Evolutionary conservation across 345 rosid species (phyloP), one percentile per base, ranked within the genome.

Genomic region (Trapa incisa): DNA sequence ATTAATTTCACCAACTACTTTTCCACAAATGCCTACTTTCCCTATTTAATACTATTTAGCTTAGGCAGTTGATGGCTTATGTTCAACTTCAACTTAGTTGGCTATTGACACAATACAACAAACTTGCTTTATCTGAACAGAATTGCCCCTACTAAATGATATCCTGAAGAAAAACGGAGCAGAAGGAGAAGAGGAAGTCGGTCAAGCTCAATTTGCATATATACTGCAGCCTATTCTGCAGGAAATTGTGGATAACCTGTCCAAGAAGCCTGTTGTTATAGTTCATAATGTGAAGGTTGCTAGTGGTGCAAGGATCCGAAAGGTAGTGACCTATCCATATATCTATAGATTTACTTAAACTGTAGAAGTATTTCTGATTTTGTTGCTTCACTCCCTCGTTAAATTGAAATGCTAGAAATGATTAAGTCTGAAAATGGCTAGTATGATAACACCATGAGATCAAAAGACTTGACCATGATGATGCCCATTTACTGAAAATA

Each of bases 161-260:
- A 87, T 92, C 70, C 78, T 92, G 67, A 82, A 85, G 80, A 92
- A 86, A 71, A 86, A 87, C 63, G 84, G 84, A 71, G 94, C 84
- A 37, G 92, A 87, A 70, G 96, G 84, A 37, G 79, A 81, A 47
- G 91, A 75, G 73, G 87, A 85, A 64, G 73, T 92, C 65, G 98
- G 98, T 58, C 96, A 88, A 74, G 85, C 95, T 71, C 98, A 92
- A 74, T 92, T 92, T 75, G 96, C 98, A 1, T 78, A 89, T 61
- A 68, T 84, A 47, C 86, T 92, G 45, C 98, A 87, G 75, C 83
- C 82, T 48, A 75, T 92, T 74, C 75, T 92, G 70, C 91, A 89
- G 76, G 98, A 87, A 56, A 66, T 88, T 66, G 84, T 91, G 17
- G 85, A 89, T 71, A 79, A 76, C 52, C 85, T 92, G 71, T 66